phyloP scores from a whole-genome alignment of 306 rosid species.

The Comarum palustre region DNA sequence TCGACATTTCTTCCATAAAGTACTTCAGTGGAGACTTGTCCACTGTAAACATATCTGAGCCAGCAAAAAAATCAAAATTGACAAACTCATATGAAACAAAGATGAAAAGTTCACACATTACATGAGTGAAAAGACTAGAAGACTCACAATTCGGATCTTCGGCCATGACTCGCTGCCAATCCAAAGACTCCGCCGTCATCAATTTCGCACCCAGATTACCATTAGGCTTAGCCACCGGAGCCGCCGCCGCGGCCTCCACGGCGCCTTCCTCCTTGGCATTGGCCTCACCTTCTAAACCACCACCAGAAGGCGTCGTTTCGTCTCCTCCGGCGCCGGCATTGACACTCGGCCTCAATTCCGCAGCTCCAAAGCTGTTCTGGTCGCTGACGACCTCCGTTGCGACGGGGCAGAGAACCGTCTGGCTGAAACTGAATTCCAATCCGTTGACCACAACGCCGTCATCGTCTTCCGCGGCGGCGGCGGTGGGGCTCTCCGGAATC shows the following conservation, averaged over 20 bases:
- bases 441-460: slow-evolving; percentile 21
- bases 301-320: slow-evolving; percentile 32
- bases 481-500: slow-evolving; percentile 43
- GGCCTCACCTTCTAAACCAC: slow-evolving; percentile 3
- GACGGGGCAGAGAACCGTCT: slow-evolving; percentile 33
- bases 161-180: slow-evolving; percentile 84
- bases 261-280: slow-evolving; percentile 30
- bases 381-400: slow-evolving; percentile 33
- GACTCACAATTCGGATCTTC: slow-evolving; percentile 88
- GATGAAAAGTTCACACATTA: not conserved
- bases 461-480: slow-evolving; percentile 1
- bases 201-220: slow-evolving; percentile 40
- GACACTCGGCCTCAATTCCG: slow-evolving; percentile 73
- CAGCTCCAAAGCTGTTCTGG: slow-evolving; percentile 34
- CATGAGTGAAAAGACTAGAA: slow-evolving; percentile 20
- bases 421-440: slow-evolving; percentile 37
- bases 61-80: slow-evolving; percentile 21
- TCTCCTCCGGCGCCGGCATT: slow-evolving; percentile 38
- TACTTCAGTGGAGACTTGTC: slow-evolving; percentile 67
- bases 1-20: slow-evolving; percentile 81
- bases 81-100: not conserved
- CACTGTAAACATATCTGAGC: slow-evolving; percentile 53
- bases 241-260: slow-evolving; percentile 11
- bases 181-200: slow-evolving; percentile 62
- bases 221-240: slow-evolving; percentile 40